Conservation (phyloP, 1,139 yeast species). For the Candida tetrigidarum region DNA sequence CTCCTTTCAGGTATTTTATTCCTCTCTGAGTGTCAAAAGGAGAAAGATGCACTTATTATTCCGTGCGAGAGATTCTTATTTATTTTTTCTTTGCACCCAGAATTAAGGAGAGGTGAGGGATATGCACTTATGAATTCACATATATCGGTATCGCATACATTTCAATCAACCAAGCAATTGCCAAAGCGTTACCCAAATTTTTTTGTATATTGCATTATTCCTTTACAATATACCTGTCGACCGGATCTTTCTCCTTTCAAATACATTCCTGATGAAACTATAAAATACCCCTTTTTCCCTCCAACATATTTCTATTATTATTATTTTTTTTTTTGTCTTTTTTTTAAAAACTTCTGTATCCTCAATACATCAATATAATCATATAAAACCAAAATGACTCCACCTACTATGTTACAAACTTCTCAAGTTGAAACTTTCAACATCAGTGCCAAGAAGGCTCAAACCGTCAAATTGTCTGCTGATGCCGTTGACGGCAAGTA, state of each 20-base stretch:
- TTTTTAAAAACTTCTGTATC: neutral
- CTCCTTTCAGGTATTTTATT: neutral
- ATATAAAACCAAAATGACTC: constrained; percentile 29
- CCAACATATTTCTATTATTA: neutral
- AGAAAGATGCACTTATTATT: neutral
- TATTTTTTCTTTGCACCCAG: constrained; percentile 2
- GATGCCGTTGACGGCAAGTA: constrained; percentile 23
- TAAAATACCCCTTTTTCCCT: neutral
- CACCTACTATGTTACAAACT: constrained; percentile 40
- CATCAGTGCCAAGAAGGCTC: constrained; percentile 13
- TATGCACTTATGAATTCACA: constrained; percentile 1
- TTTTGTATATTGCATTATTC: too few species aligned
- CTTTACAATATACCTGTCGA: neutral
- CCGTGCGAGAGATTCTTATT: neutral
- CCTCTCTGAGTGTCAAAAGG: neutral
- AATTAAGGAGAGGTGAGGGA: neutral
- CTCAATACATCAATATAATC: neutral
- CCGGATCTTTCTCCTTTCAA: neutral
- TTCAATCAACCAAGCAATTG: too few species aligned
- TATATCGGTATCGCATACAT: too few species aligned
- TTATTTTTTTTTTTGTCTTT: neutral
- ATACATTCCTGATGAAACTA: neutral
- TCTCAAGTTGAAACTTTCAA: constrained; percentile 20
- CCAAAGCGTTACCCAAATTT: neutral
- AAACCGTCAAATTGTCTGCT: constrained; percentile 16